phyloP scores from a whole-genome alignment of 352 stramenopile genomes.

The Phytophthora tubulina region DNA sequence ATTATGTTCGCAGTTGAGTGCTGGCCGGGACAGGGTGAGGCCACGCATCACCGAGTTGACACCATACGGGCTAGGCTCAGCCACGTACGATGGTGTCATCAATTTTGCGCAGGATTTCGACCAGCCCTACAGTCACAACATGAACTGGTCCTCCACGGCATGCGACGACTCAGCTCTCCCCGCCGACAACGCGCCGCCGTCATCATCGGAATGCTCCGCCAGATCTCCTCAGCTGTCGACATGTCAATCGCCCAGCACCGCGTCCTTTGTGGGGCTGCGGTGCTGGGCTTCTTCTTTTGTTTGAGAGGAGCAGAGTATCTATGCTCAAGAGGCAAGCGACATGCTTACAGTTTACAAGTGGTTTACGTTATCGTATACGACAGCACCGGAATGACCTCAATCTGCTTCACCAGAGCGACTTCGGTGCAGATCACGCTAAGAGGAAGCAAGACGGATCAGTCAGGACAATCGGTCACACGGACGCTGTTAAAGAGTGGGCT shows the following conservation, averaged over 20 bases:
- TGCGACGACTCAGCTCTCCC: constrained; percentile 5
- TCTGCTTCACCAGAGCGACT: background rate
- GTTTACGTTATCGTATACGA: background rate
- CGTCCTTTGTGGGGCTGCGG: constrained; percentile 28
- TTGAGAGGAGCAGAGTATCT: constrained; percentile 20
- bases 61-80: constrained; percentile 29
- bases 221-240: background rate
- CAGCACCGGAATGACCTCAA: background rate
- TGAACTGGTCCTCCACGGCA: constrained; percentile 18
- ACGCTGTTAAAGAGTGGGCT: background rate
- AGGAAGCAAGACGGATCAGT: background rate
- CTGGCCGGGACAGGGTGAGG: background rate
- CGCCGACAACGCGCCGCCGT: background rate
- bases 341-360: constrained; percentile 18
- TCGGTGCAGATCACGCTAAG: background rate
- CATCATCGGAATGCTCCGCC: constrained; percentile 5
- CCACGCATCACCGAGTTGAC: constrained; percentile 2
- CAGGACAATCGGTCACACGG: background rate
- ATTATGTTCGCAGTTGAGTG: constrained; percentile 18
- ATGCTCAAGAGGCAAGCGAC: constrained; percentile 1
- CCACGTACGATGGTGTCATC: constrained; percentile 22
- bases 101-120: background rate
- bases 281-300: constrained; percentile 25
- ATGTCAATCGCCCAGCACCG: constrained; percentile 23
- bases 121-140: constrained; percentile 9